phyloP scores from a whole-genome alignment of 768 basidiomycete genomes.

The Mycena rosella region DNA sequence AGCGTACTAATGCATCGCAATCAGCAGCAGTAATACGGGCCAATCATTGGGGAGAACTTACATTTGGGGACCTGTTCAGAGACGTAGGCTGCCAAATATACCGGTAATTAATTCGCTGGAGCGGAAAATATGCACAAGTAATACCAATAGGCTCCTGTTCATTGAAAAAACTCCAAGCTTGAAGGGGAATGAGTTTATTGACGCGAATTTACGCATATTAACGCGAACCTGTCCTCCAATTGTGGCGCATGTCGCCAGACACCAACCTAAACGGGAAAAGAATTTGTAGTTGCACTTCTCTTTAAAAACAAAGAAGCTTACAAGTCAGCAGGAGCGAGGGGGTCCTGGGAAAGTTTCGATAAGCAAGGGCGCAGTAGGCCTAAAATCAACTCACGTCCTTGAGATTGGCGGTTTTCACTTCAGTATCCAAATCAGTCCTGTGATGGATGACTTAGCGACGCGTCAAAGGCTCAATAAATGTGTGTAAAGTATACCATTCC shows the following conservation, averaged over 20 bases:
- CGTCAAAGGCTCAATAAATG: no score
- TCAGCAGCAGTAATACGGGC: not conserved
- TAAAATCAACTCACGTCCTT: conserved; percentile 52
- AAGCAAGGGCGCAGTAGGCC: not conserved
- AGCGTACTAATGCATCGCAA: conserved; percentile 57
- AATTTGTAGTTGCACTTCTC: not conserved
- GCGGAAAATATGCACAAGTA: conserved; percentile 2
- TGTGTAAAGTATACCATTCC: conserved; percentile 57
- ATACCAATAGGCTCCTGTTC: conserved; percentile 57
- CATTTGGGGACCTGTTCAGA: conserved; percentile 54
- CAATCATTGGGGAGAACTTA: conserved; percentile 30
- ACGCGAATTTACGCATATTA: not conserved
- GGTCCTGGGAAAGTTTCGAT: conserved; percentile 46
- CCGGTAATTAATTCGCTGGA: conserved; percentile 1
- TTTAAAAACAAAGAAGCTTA: conserved; percentile 42
- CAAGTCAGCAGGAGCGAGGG: conserved; percentile 59
- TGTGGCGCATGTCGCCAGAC: conserved; percentile 59
- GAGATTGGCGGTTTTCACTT: conserved; percentile 70
- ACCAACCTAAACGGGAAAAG: conserved; percentile 48
- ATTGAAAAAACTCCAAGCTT: conserved; percentile 60
- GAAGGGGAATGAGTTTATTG: not conserved
- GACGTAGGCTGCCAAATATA: conserved; percentile 51
- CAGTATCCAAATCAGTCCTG: conserved; percentile 63
- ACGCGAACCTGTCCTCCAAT: conserved; percentile 61
- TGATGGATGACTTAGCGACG: not conserved